Conservation (phyloP, 306 rosid genomes). For the Trifolium subterraneum region DNA sequence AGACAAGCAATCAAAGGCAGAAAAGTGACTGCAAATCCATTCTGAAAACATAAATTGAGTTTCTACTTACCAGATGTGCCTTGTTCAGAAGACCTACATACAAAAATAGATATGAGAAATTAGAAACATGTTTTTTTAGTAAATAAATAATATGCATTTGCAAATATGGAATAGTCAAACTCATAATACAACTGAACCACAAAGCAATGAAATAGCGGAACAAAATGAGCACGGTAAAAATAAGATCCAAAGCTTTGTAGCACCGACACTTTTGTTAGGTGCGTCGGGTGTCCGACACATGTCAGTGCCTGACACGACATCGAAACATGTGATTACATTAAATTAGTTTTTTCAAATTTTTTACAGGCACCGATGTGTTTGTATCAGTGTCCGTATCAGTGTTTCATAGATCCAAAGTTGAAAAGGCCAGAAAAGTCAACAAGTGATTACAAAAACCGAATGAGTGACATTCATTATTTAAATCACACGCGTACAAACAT, state of each 20-base stretch:
- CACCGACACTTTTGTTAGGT: too few relatives aligned
- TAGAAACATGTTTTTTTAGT: conserved; percentile 15
- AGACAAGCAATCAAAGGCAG: conserved; percentile 30
- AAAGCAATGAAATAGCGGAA: conserved; percentile 16
- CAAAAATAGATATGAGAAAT: conserved; percentile 38
- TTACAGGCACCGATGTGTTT: too few relatives aligned
- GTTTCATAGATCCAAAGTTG: background rate
- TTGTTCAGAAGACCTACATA: conserved; percentile 71
- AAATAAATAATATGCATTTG: conserved; percentile 26
- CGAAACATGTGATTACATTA: too few relatives aligned
- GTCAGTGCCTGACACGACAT: too few relatives aligned
- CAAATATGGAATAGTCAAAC: background rate
- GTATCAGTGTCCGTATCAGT: too few relatives aligned
- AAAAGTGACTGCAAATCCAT: conserved; percentile 30
- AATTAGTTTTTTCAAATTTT: too few relatives aligned
- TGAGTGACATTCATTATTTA: conserved; percentile 1
- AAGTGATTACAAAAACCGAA: conserved; percentile 32
- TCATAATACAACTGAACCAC: conserved; percentile 25
- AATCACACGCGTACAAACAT: background rate
- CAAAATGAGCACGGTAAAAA: background rate
- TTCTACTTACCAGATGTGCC: conserved; percentile 75
- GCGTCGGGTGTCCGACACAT: too few relatives aligned
- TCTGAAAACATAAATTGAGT: conserved; percentile 21
- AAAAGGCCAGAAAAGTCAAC: conserved; percentile 4
- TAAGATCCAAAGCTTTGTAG: background rate